Evolutionary conservation across 805 yeast genomes (phyloP).

Genomic region (Scheffersomyces coipomensis): DNA sequence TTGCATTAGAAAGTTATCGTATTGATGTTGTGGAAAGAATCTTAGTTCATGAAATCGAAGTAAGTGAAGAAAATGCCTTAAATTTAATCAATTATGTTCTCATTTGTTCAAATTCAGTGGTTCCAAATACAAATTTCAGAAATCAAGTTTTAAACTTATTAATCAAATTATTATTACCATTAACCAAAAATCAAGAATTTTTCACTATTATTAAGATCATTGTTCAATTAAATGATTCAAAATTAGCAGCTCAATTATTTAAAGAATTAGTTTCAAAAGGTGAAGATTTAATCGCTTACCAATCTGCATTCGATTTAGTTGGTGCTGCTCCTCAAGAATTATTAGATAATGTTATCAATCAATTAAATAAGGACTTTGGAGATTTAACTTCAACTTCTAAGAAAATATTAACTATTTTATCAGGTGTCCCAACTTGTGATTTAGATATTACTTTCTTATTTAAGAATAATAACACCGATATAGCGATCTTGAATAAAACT

Average conservation of each 20-base stretch:
- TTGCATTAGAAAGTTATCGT: constrained; percentile 84
- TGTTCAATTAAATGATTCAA: constrained; percentile 79
- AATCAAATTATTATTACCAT: constrained; percentile 56
- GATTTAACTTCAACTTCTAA: constrained; percentile 22
- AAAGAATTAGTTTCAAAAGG: constrained; percentile 53
- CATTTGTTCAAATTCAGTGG: constrained; percentile 66
- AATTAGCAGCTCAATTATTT: constrained; percentile 68
- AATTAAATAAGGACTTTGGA: constrained; percentile 31
- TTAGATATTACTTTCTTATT: constrained; percentile 83
- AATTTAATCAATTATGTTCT: constrained; percentile 70
- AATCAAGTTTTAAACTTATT: constrained; percentile 60
- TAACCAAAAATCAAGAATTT: constrained; percentile 66
- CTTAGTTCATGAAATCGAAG: constrained; percentile 38
- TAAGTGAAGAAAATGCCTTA: constrained; percentile 52
- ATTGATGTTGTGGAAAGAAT: constrained; percentile 72
- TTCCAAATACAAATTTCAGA: constrained; percentile 66
- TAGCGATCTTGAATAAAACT: constrained; percentile 75
- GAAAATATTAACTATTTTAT: constrained; percentile 66
- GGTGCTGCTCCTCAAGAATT: constrained; percentile 89
- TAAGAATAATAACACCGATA: constrained; percentile 85
- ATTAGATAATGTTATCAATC: constrained; percentile 53
- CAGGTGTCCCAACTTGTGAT: constrained; percentile 95
- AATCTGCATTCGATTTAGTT: constrained; percentile 93
- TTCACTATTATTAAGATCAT: constrained; percentile 81
- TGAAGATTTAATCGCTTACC: constrained; percentile 68